Base-by-base conservation (phyloP, 768 basidiomycete species). In the Rhodotorula taiwanensis region DNA sequence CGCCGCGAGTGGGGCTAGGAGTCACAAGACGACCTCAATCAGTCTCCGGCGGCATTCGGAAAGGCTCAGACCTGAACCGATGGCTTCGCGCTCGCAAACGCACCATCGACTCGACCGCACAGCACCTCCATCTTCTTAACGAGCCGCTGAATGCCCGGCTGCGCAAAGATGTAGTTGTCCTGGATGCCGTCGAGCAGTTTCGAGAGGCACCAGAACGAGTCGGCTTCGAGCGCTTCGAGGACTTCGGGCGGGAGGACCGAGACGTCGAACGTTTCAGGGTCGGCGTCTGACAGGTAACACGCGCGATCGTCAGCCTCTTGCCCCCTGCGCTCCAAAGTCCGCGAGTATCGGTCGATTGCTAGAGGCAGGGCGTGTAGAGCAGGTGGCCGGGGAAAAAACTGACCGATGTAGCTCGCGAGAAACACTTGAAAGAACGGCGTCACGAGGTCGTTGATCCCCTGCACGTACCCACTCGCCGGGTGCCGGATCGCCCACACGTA, bases 401-500 rank as follows among this genome's bases (percentile, higher is more conserved):
- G 70, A 89, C 93, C 88, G 60, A 98, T 91, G 75, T 98, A 99
- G 58, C 88, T 86, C 36, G 88, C 89, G 33, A 99, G 80, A 75
- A 98, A 99, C 8, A 98, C 89, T 77, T 98, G 88, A 73, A 94
- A 97, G 78, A 99, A 99, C 0, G 95, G 95, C 6, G 90, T 94
- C 2, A 86, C 95, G 41, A 99, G 85, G 75, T 99, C 95, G 76
- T 99, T 98, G 76, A 99, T 99, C 30, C 95, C 95, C 76, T 99
- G 95, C 9, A 99, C 95, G 76, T 99, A 98, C 15, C 95, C 95
- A 64, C 89, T 92, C 7, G 95, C 94, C 1, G 95, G 95, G 79
- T 98, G 95, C 69, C 95, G 84, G 73, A 98, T 95, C 18, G 95
- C 95, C 94, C 95, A 98, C 23, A 99, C 93, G 71, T 98, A 99